Percentiles rank a stretch among this genome's conserved stretches.
phyloP scores from a whole-genome alignment of 73 alveolate genomes.

The Paramecium primaurelia region DNA sequence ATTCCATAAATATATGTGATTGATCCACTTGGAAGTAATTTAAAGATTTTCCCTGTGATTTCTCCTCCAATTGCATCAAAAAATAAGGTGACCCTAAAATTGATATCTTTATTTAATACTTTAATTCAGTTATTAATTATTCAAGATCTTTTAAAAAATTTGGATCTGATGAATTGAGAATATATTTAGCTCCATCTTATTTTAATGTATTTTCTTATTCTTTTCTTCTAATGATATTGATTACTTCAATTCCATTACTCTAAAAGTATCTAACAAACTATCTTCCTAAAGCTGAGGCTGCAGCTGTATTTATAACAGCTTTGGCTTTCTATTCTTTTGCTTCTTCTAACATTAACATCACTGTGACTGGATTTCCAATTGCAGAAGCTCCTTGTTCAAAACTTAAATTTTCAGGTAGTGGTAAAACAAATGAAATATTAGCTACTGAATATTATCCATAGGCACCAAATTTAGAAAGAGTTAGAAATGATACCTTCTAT shows the following conservation, averaged over 20 bases:
- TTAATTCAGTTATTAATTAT: conserved; percentile 37
- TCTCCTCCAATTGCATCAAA: conserved; percentile 80
- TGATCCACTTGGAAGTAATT: conserved; percentile 64
- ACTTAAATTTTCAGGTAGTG: background rate
- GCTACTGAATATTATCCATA: conserved; percentile 7
- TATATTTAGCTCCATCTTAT: conserved; percentile 65
- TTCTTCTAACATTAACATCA: conserved; percentile 22
- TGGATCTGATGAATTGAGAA: conserved; percentile 65
- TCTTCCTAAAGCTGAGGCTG: conserved; percentile 79
- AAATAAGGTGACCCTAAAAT: conserved; percentile 64
- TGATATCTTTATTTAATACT: background rate
- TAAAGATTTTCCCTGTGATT: conserved; percentile 62
- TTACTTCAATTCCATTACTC: conserved; percentile 60
- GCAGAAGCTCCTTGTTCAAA: conserved; percentile 16
- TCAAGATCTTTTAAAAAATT: conserved; percentile 68
- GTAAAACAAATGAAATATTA: background rate
- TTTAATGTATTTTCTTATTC: conserved; percentile 62
- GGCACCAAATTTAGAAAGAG: background rate
- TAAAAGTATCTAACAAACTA: conserved; percentile 62
- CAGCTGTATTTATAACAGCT: conserved; percentile 73
- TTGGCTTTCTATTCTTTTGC: conserved; percentile 7
- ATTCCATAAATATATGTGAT: conserved; percentile 66
- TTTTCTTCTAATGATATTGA: conserved; percentile 73
- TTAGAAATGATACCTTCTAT: background rate
- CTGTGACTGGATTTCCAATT: conserved; percentile 51